phyloP scores from a whole-genome alignment of 1,284 basidiomycete species.

The Rhodotorula sp. region DNA sequence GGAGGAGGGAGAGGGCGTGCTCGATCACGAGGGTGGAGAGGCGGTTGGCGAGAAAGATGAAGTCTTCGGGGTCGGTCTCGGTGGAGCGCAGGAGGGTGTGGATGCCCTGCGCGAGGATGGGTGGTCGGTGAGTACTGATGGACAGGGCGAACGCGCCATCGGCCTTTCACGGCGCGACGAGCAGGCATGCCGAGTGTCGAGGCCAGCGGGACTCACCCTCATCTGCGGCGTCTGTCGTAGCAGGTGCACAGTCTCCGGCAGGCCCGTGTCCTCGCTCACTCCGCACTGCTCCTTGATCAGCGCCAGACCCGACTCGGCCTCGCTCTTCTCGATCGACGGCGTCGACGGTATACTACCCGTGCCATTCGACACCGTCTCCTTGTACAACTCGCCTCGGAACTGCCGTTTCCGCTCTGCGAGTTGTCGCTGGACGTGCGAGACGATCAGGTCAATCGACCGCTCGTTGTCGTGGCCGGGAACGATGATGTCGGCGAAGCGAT shows the following conservation, averaged over 20 bases:
- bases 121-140: background rate
- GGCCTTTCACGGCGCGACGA: too few relatives aligned
- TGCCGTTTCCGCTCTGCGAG: conserved; percentile 71
- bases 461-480: conserved; percentile 83
- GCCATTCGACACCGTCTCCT: conserved; percentile 26
- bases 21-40: conserved; percentile 82
- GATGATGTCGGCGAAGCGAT: conserved; percentile 84
- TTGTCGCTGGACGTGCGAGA: conserved; percentile 83
- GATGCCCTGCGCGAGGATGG: conserved; percentile 71
- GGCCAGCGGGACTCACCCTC: conserved; percentile 54
- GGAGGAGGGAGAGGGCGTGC: conserved; percentile 75
- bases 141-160: too few relatives aligned
- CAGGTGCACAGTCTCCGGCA: conserved; percentile 62
- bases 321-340: conserved; percentile 13
- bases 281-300: conserved; percentile 12
- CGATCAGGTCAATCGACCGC: conserved; percentile 86
- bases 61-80: conserved; percentile 71
- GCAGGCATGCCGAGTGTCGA: background rate
- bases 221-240: conserved; percentile 80
- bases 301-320: conserved; percentile 11
- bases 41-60: conserved; percentile 83
- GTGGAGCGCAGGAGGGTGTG: conserved; percentile 39
- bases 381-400: conserved; percentile 70
- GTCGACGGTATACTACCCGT: conserved; percentile 1
- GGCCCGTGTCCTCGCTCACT: conserved; percentile 45